These are phyloP conservation scores for Tilletia horrida DNA, from an alignment of 1,284 basidiomycete genomes.

Conservation along the genomic window DNA sequence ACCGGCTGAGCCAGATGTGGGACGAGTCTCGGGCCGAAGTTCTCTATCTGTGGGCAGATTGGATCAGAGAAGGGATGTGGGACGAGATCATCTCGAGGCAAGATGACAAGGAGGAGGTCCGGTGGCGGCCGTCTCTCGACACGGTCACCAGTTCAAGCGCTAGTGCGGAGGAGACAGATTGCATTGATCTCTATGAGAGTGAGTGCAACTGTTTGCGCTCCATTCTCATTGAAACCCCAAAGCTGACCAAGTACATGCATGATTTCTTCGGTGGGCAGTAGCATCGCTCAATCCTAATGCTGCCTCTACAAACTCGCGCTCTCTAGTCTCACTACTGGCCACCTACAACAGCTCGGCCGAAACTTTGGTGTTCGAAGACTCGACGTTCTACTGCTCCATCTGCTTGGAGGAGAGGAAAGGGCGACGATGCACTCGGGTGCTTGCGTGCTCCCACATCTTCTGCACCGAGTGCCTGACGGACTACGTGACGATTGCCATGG, in stretches of 20 bases:
- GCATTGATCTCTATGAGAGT: conserved; percentile 12
- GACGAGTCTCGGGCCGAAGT: conserved; percentile 28
- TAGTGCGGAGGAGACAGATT: background rate
- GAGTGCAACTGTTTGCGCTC: background rate
- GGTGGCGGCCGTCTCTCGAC: too few species aligned
- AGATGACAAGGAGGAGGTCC: too few species aligned
- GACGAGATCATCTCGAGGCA: conserved; percentile 7
- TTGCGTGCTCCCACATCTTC: conserved; percentile 35
- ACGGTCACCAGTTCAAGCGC: too few species aligned
- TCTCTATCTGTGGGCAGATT: conserved; percentile 32
- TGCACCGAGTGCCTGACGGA: conserved; percentile 33
- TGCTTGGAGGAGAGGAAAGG: conserved; percentile 38
- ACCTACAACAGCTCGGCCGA: conserved; percentile 21
- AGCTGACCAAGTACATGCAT: too few species aligned
- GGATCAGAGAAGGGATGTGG: conserved; percentile 31
- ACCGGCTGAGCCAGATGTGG: conserved; percentile 27
- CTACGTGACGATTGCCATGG: conserved; percentile 32
- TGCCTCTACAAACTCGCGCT: conserved; percentile 19
- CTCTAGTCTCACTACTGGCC: too few species aligned
- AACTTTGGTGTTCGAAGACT: conserved; percentile 26
- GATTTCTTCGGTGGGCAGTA: conserved; percentile 10
- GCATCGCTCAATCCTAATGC: background rate
- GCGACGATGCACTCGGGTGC: conserved; percentile 26
- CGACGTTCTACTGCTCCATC: conserved; percentile 36
- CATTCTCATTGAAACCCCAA: conserved; percentile 18